Conservation (phyloP, 2,329 filamentous ascomycete genomes). For the Colletotrichum orbiculare region DNA sequence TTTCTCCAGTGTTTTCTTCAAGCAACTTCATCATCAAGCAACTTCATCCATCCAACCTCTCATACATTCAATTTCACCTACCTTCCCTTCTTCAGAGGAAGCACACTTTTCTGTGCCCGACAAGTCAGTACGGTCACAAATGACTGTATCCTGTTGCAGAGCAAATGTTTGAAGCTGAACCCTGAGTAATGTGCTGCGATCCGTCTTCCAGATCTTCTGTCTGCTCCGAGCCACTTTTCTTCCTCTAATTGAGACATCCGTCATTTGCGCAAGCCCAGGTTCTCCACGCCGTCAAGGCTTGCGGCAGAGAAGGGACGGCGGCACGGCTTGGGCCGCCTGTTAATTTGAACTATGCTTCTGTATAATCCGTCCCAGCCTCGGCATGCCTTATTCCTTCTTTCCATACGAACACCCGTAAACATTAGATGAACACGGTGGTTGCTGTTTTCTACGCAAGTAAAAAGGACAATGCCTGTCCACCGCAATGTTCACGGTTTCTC, state of each 20-base stretch:
- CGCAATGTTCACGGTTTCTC: too few species aligned
- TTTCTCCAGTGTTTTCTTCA: slow-evolving; percentile 10
- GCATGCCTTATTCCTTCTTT: not conserved
- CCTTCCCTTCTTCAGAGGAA: not conserved
- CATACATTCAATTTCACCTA: not conserved
- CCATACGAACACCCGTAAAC: slow-evolving; percentile 6
- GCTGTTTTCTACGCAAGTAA: not conserved
- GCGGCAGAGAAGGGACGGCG: not conserved
- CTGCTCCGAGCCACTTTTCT: slow-evolving; percentile 7
- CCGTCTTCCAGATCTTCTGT: too few species aligned
- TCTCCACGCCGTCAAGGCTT: slow-evolving; percentile 15
- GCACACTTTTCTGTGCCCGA: not conserved
- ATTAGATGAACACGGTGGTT: not conserved
- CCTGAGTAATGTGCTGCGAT: too few species aligned
- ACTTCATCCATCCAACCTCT: not conserved
- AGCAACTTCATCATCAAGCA: not conserved
- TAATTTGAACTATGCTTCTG: not conserved
- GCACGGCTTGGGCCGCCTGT: slow-evolving; percentile 31
- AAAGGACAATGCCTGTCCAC: too few species aligned
- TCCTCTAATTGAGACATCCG: slow-evolving; percentile 25
- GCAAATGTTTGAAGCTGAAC: too few species aligned
- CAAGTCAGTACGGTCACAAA: too few species aligned
- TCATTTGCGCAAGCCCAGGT: slow-evolving; percentile 16
- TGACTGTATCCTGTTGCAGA: too few species aligned
- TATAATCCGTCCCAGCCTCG: not conserved